These are phyloP conservation scores for Acanthamoeba lenticulata DNA, from an alignment of 208 protist species.

Conservation along the genomic window DNA sequence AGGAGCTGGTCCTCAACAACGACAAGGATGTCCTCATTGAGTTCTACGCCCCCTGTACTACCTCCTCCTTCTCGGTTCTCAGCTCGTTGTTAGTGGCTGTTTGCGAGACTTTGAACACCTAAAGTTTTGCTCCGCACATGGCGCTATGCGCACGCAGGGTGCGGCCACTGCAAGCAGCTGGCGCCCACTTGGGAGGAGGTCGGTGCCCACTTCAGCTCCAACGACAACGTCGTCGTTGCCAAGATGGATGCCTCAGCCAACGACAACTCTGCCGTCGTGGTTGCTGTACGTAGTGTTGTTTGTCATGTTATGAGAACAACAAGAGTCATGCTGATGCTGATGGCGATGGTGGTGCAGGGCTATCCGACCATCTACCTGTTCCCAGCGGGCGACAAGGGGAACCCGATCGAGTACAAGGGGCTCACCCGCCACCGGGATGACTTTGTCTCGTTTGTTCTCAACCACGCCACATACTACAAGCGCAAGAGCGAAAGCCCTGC, in stretches of 20 bases:
- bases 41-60: constrained; percentile 92
- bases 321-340: not conserved
- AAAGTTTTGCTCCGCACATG: not conserved
- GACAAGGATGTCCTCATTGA: constrained; percentile 87
- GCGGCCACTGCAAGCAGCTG: constrained; percentile 92
- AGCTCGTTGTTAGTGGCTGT: not conserved
- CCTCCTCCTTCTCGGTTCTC: too few species aligned
- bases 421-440: not conserved
- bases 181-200: constrained; percentile 77
- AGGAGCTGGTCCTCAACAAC: constrained; percentile 73
- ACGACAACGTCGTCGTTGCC: constrained; percentile 79
- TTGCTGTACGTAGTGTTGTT: not conserved
- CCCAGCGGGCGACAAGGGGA: not conserved
- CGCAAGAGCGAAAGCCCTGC: too few species aligned
- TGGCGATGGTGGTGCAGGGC: not conserved
- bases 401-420: constrained; percentile 71
- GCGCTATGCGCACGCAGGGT: constrained; percentile 85
- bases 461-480: too few species aligned
- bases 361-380: constrained; percentile 84
- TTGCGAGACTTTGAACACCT: too few species aligned
- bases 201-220: constrained; percentile 65
- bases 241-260: constrained; percentile 84
- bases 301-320: not conserved
- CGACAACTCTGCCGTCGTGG: constrained; percentile 65
- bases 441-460: not conserved